Evolutionary conservation across 805 yeast genomes (phyloP).

Genomic region (Pichia membranifaciens): DNA sequence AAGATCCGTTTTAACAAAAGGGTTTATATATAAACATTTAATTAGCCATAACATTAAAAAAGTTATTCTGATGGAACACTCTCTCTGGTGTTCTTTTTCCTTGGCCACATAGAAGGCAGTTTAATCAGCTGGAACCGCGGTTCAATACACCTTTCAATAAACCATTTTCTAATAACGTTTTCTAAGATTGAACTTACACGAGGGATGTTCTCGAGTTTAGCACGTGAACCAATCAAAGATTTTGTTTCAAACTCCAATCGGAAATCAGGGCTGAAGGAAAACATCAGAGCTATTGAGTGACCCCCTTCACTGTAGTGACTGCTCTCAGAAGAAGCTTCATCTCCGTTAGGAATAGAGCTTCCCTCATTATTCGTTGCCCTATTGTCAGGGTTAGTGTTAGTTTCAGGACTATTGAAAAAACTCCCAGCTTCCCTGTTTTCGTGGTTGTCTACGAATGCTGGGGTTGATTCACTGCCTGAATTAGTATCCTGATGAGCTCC

Average conservation of each 20-base stretch:
- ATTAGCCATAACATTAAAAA: neutral
- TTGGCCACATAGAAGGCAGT: constrained; percentile 86
- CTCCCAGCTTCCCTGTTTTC: neutral
- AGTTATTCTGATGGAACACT: constrained; percentile 5
- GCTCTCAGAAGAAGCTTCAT: neutral
- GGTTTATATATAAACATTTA: neutral
- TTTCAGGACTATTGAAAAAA: neutral
- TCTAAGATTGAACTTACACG: constrained; percentile 83
- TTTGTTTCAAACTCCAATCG: constrained; percentile 82
- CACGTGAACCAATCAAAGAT: constrained; percentile 86
- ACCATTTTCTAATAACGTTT: constrained; percentile 77
- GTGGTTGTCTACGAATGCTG: neutral
- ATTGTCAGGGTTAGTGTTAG: neutral
- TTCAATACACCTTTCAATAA: constrained; percentile 86
- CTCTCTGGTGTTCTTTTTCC: constrained; percentile 50
- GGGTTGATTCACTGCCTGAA: neutral
- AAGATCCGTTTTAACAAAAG: constrained; percentile 58
- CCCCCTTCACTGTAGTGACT: constrained; percentile 2
- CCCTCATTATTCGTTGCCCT: neutral
- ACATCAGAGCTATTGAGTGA: constrained; percentile 61
- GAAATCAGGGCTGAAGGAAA: constrained; percentile 89
- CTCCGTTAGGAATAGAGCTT: neutral
- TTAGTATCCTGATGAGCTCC: neutral
- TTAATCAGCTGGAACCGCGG: constrained; percentile 85
- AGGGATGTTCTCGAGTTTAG: constrained; percentile 89